A percentile compares a stretch with the other conserved stretches of the same genome.
phyloP scores from a whole-genome alignment of 805 yeast species.

The Zygotorulaspora danielsina region DNA sequence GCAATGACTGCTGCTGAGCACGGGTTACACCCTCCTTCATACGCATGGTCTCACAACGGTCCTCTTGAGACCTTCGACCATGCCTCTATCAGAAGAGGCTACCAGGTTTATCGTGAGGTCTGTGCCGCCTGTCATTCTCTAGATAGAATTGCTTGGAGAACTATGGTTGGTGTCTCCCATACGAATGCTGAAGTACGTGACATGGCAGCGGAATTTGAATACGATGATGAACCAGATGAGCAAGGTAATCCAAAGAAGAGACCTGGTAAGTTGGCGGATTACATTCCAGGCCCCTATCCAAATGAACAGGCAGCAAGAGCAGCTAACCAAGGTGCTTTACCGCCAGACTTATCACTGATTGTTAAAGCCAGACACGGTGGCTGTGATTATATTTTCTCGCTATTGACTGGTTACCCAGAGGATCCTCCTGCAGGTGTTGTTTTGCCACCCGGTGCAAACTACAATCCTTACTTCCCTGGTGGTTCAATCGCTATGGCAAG shows the following conservation, averaged over 20 bases:
- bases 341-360: conserved; percentile 95
- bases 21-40: conserved; percentile 93
- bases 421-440: conserved; percentile 97
- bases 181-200: conserved; percentile 83
- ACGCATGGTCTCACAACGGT: conserved; percentile 91
- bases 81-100: conserved; percentile 96
- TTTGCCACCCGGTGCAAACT: conserved; percentile 91
- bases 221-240: conserved; percentile 97
- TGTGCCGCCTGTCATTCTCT: conserved; percentile 99
- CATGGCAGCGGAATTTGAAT: conserved; percentile 94
- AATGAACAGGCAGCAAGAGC: conserved; percentile 99
- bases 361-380: conserved; percentile 99
- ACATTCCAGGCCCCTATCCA: conserved; percentile 90
- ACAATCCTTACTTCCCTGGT: conserved; percentile 99
- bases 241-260: conserved; percentile 98
- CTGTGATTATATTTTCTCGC: conserved; percentile 87
- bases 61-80: conserved; percentile 90
- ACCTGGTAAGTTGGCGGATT: conserved; percentile 95
- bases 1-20: conserved; percentile 99
- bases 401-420: conserved; percentile 98
- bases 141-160: conserved; percentile 97
- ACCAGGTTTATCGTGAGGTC: conserved; percentile 97
- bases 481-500: conserved; percentile 99
- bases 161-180: conserved; percentile 94
- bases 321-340: conserved; percentile 98